Conservation (phyloP, 2,329 filamentous ascomycete genomes). For the Pseudogymnoascus sp. region DNA sequence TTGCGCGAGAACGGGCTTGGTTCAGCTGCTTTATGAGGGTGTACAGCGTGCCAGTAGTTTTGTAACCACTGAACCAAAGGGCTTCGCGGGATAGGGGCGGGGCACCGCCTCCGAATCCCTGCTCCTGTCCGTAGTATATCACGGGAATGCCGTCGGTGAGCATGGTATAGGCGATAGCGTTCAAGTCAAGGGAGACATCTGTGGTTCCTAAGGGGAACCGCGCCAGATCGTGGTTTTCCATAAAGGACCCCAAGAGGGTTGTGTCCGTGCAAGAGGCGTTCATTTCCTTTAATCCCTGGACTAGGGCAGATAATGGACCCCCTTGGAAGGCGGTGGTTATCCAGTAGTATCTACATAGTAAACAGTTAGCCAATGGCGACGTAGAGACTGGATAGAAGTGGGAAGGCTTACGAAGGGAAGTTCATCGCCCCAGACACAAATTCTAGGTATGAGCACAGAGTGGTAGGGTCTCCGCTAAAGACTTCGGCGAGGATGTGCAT, state of each 20-base stretch:
- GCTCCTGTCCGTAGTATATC: conserved; percentile 44
- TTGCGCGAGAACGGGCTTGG: conserved; percentile 29
- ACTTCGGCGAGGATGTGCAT: conserved; percentile 33
- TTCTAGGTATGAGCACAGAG: conserved; percentile 37
- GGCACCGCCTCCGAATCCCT: conserved; percentile 33
- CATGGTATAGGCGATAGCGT: conserved; percentile 39
- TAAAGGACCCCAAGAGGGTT: conserved; percentile 32
- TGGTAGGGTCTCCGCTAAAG: conserved; percentile 30
- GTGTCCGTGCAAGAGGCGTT: conserved; percentile 29
- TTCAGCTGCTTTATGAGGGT: conserved; percentile 34
- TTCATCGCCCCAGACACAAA: conserved; percentile 39
- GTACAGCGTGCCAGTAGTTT: conserved; percentile 32
- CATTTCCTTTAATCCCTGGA: background rate
- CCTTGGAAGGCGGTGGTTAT: conserved; percentile 3
- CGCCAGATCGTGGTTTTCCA: conserved; percentile 36
- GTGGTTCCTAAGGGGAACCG: conserved; percentile 29
- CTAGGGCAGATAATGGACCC: background rate
- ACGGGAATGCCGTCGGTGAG: conserved; percentile 43
- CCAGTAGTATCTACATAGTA: background rate
- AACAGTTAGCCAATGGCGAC: background rate
- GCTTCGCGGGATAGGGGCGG: conserved; percentile 37
- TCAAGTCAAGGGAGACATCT: conserved; percentile 32
- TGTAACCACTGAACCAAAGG: conserved; percentile 35
- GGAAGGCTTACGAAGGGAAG: conserved; percentile 31
- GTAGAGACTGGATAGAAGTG: conserved; percentile 27